Evolutionary conservation across 2,329 filamentous ascomycete genomes (phyloP).

Genomic region (Fusarium mexicanum): DNA sequence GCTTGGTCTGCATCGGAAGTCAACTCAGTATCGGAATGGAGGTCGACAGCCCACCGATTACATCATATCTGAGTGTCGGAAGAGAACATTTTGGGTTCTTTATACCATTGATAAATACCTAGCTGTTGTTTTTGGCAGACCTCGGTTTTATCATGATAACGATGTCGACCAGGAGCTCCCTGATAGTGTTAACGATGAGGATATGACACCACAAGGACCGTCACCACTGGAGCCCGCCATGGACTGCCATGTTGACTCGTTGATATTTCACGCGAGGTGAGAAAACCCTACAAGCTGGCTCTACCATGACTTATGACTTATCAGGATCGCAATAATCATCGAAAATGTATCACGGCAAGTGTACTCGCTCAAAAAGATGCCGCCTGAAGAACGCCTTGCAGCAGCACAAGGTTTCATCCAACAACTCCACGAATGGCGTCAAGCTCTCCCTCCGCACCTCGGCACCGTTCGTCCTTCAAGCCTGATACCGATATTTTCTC

Average conservation of each 20-base stretch:
- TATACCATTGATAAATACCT: constrained; percentile 72
- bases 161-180: constrained; percentile 72
- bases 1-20: constrained; percentile 50
- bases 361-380: constrained; percentile 51
- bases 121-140: constrained; percentile 70
- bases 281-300: no score
- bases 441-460: constrained; percentile 54
- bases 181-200: constrained; percentile 63
- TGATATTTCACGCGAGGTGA: constrained; percentile 56
- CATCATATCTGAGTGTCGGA: constrained; percentile 61
- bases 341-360: constrained; percentile 52
- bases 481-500: constrained; percentile 56
- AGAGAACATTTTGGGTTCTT: constrained; percentile 69
- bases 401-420: constrained; percentile 51
- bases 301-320: rapidly evolving
- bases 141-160: constrained; percentile 68
- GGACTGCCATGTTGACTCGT: constrained; percentile 61
- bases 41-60: constrained; percentile 48
- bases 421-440: constrained; percentile 53
- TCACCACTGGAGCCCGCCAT: constrained; percentile 37
- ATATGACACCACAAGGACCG: constrained; percentile 58
- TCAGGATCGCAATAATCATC: constrained; percentile 51
- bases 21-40: constrained; percentile 31
- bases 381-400: constrained; percentile 49
- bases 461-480: constrained; percentile 56